Percentiles rank a stretch among this genome's conserved stretches.
Conservation (phyloP, 805 yeast genomes). For the Pichia heedii region DNA sequence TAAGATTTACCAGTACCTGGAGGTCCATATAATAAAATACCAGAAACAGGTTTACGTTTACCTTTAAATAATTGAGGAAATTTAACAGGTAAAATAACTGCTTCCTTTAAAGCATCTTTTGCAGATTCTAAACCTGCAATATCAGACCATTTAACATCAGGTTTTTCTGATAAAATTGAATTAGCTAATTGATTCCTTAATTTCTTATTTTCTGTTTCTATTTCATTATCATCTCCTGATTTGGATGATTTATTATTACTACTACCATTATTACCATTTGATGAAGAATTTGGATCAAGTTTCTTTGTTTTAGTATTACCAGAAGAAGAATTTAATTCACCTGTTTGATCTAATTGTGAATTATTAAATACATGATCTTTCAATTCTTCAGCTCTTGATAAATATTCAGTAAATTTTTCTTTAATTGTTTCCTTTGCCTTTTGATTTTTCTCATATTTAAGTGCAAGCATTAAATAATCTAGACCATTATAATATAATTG, state of each 20-base stretch:
- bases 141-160: conserved; percentile 90
- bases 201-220: conserved; percentile 77
- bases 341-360: conserved; percentile 35
- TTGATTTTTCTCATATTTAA: conserved; percentile 89
- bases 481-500: conserved; percentile 85
- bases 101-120: conserved; percentile 93
- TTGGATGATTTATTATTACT: too few species aligned
- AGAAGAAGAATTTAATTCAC: conserved; percentile 43
- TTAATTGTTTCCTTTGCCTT: conserved; percentile 82
- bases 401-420: conserved; percentile 82
- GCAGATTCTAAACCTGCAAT: conserved; percentile 95
- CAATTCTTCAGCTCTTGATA: conserved; percentile 87
- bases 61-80: conserved; percentile 95
- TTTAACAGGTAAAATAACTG: conserved; percentile 91
- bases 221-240: conserved; percentile 29
- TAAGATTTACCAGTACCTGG: conserved; percentile 99
- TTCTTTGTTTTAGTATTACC: conserved; percentile 53
- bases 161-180: conserved; percentile 84
- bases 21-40: conserved; percentile 81
- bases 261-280: conserved; percentile 25
- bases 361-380: conserved; percentile 77
- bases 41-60: conserved; percentile 85
- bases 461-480: conserved; percentile 91
- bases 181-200: conserved; percentile 85
- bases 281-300: conserved; percentile 25